A percentile compares a stretch with the other conserved stretches of the same genome.
These are phyloP conservation scores for Chaetothyriales sp. DNA, from an alignment of 2,329 filamentous ascomycete species.

Conservation along the genomic window DNA sequence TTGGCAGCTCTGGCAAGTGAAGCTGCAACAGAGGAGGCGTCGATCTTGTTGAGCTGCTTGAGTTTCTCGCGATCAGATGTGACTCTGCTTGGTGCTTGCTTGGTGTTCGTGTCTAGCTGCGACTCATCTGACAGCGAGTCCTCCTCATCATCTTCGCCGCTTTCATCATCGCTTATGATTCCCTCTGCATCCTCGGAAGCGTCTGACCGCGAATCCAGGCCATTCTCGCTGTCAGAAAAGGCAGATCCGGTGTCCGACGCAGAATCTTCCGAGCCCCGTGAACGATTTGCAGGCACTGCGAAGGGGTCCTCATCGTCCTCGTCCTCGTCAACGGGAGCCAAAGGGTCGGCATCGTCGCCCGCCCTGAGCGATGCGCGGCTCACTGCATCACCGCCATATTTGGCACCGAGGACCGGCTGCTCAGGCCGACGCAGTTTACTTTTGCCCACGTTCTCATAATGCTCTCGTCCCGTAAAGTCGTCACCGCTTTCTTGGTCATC, in stretches of 20 bases:
- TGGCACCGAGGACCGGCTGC: slow-evolving; percentile 52
- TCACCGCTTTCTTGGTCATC: slow-evolving; percentile 33
- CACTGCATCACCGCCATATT: slow-evolving; percentile 62
- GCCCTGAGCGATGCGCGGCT: slow-evolving; percentile 44
- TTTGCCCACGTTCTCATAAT: slow-evolving; percentile 73
- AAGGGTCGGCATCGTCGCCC: slow-evolving; percentile 15
- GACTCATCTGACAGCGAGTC: slow-evolving; percentile 18
- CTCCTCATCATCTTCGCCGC: slow-evolving; percentile 20
- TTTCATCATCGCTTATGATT: slow-evolving; percentile 14
- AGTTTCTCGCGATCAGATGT: slow-evolving; percentile 39
- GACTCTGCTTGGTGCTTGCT: background rate
- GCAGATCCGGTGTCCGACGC: slow-evolving; percentile 1
- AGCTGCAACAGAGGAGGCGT: slow-evolving; percentile 50
- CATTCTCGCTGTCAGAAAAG: too few relatives aligned
- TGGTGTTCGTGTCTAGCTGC: slow-evolving; percentile 23
- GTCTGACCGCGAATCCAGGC: slow-evolving; percentile 3
- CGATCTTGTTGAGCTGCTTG: slow-evolving; percentile 46
- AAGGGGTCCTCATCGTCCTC: slow-evolving; percentile 18
- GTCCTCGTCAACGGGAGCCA: slow-evolving; percentile 12
- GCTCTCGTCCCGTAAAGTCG: slow-evolving; percentile 55
- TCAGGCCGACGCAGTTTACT: slow-evolving; percentile 68
- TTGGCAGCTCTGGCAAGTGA: slow-evolving; percentile 52
- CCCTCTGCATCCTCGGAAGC: slow-evolving; percentile 9
- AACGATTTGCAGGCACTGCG: background rate
- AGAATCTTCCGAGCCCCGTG: background rate